Base-by-base conservation (phyloP, 2,329 filamentous ascomycete species). In the Ophiostoma sp. region DNA sequence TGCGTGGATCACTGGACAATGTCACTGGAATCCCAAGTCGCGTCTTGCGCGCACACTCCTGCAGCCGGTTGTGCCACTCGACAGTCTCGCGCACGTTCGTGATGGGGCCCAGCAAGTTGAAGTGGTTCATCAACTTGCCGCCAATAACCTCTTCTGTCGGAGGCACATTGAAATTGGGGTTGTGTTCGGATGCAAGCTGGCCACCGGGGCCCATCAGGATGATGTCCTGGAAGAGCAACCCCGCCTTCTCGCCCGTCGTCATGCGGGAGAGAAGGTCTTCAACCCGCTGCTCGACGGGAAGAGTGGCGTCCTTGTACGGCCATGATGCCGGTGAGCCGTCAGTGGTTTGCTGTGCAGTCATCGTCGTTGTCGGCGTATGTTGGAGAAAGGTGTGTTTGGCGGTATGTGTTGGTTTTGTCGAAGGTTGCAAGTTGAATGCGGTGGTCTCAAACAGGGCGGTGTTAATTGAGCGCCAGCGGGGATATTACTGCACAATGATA, bases 1-100 rank as follows among this genome's bases (percentile, higher is more conserved):
- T 55, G 17, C 71, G 64, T 84, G 82, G 85, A 45, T 87, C 85
- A 33, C 25, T 57, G 1, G 55, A 57, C 25, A 57, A 12, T 4
- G 55, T 57, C 3, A 57, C 25, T 15, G 55, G 55, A 31, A 57
- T 57, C 2, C 55, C 55, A 5, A 57, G 55, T 5, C 55, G 55
- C 15, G 55, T 57, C 15, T 57, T 19, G 25, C 5, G 55, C 0
- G 55, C 55, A 5, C 22, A 17, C 25, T 57, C 5, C 25, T 57
- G 55, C 11, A 57, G 55, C 12, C 55, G 55, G 22, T 57, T 57
- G 55, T 57, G 25, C 55, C 55, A 57, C 55, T 57, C 55, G 3
- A 31, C 55, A 25, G 31, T 57, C 15, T 57, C 55, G 15, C 55
- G 55, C 9, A 57, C 55, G 25, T 57, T 31, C 9, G 55, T 57